Base-by-base conservation (phyloP, 2,329 filamentous ascomycete species). In the Aspergillus novoparasiticus region DNA sequence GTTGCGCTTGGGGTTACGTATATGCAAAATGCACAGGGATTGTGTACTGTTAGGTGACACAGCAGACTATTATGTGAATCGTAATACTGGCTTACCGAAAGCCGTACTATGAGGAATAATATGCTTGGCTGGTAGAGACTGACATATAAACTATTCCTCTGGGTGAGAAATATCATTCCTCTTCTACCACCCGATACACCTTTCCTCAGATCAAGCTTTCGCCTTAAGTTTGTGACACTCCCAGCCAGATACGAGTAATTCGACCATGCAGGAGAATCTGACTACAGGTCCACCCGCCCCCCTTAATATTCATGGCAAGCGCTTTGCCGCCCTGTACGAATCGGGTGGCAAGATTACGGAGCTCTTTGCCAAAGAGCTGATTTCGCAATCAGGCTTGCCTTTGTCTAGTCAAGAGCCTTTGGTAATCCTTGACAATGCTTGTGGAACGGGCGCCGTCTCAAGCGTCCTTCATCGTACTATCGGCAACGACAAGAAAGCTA, bases 361-460 rank as follows among this genome's bases (percentile, higher is more conserved):
- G 0, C 60, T 65, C 16, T 79, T 73, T 50, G 76, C 71, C 6
- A 57, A 68, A 9, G 39, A 61, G 9, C 70, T 79, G 11, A 60
- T 79, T 36, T 63, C 72, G 6, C 72, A 75, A 36, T 71, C 72
- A 48, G 71, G 71, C 14, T 41, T 79, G 5, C 21, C 68, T 2
- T 60, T 68, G 28, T 54, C 66, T 11, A 63, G 64, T 23, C 63
- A 70, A 11, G 58, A 59, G 11, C 67, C 72, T 16, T 65, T 78
- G 2, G 66, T 73, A 9, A 64, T 87, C 28, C 70, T 88, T 12
- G 86, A 88, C 62, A 81, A 81, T 65, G 85, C 83, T 8, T 87
- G 85, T 60, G 85, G 85, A 0, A 78, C 79, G 4, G 86, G 85
- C 0, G 77, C 85, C 19, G 75, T 86, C 14, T 81, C 81, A 1